These are phyloP conservation scores for Chaetomium fimeti DNA, from an alignment of 495 filamentous ascomycete species.

Conservation along the genomic window DNA sequence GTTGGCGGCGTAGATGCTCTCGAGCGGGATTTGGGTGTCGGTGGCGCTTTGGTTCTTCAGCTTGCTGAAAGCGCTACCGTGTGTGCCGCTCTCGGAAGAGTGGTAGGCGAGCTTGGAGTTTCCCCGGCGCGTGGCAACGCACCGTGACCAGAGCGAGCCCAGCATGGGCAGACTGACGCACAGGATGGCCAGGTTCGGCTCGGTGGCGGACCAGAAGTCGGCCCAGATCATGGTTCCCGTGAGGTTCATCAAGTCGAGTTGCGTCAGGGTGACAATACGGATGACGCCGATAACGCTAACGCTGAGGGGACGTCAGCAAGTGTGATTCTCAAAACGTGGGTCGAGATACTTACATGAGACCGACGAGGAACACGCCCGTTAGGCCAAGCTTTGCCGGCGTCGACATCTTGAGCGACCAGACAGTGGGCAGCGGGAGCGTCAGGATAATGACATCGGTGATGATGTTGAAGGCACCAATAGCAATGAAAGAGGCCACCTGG, in stretches of 20 bases:
- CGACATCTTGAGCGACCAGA: constrained; percentile 31
- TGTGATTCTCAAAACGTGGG: not conserved
- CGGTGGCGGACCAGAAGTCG: constrained; percentile 37
- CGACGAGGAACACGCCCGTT: constrained; percentile 33
- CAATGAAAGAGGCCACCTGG: constrained; percentile 25
- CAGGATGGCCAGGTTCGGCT: constrained; percentile 35
- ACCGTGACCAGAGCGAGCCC: constrained; percentile 23
- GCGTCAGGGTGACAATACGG: constrained; percentile 31
- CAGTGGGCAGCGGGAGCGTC: constrained; percentile 26
- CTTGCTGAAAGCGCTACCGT: constrained; percentile 22
- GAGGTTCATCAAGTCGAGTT: constrained; percentile 27
- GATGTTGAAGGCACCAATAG: constrained; percentile 35
- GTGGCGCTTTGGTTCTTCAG: constrained; percentile 6
- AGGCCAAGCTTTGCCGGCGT: constrained; percentile 27
- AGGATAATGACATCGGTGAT: constrained; percentile 33
- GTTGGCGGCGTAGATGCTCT: constrained; percentile 25
- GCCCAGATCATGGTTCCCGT: constrained; percentile 32
- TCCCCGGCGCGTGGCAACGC: constrained; percentile 15
- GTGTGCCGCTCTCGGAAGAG: constrained; percentile 18
- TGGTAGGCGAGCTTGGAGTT: constrained; percentile 23
- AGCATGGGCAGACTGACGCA: constrained; percentile 38
- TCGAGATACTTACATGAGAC: constrained; percentile 23
- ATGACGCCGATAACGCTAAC: constrained; percentile 33
- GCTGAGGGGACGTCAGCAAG: not conserved
- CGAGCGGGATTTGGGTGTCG: constrained; percentile 16